phyloP scores from a whole-genome alignment of 2,329 filamentous ascomycete species.

The Huntiella moniliformis region DNA sequence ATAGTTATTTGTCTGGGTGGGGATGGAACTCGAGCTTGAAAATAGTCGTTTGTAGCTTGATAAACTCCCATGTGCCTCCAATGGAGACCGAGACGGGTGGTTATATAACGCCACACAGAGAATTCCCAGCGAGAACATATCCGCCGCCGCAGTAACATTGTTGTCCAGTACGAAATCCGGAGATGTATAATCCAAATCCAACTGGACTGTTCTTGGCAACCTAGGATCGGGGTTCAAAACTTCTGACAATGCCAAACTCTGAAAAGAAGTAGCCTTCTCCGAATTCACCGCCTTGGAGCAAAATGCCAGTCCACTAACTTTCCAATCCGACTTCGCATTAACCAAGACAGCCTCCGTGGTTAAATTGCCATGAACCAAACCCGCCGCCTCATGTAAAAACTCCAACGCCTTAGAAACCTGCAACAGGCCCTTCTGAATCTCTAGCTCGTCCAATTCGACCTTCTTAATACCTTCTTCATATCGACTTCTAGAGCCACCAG shows the following conservation, averaged over 20 bases:
- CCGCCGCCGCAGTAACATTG: conserved; percentile 64
- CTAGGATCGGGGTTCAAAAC: conserved; percentile 70
- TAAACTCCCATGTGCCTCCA: conserved; percentile 63
- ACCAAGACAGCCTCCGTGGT: conserved; percentile 87
- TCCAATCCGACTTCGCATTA: conserved; percentile 98
- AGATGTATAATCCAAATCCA: conserved; percentile 83
- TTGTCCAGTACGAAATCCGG: conserved; percentile 89
- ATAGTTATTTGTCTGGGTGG: conserved; percentile 67
- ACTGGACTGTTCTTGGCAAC: conserved; percentile 62
- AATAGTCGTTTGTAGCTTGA: conserved; percentile 77
- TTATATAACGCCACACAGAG: conserved; percentile 84
- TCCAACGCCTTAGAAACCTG: conserved; percentile 89
- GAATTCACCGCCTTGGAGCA: conserved; percentile 64
- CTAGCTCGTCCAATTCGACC: conserved; percentile 85
- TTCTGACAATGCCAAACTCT: conserved; percentile 66
- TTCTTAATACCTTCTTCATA: conserved; percentile 56
- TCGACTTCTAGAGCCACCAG: conserved; percentile 42
- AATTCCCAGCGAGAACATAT: conserved; percentile 86
- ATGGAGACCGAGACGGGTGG: conserved; percentile 72
- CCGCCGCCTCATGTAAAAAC: conserved; percentile 88
- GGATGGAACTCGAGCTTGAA: conserved; percentile 56
- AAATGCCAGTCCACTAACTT: conserved; percentile 86
- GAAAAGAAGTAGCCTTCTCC: conserved; percentile 54
- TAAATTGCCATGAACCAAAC: conserved; percentile 81
- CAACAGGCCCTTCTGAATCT: conserved; percentile 89